Conservation (phyloP, 306 rosid genomes). For the Lathyrus tuberosus region DNA sequence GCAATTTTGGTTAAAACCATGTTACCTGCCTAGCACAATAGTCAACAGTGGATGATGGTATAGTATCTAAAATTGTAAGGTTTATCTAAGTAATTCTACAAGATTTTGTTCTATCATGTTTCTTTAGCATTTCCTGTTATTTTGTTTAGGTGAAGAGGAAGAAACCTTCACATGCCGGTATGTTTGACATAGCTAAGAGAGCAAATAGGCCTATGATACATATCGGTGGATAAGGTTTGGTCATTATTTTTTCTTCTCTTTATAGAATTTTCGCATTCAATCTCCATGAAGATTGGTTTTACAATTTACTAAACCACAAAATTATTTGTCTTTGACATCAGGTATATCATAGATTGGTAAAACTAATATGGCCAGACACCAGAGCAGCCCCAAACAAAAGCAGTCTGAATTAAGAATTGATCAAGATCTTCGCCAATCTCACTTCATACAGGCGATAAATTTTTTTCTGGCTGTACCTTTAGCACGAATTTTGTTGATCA, state of each 20-base stretch:
- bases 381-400: neutral
- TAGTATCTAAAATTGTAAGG: neutral
- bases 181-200: conserved; percentile 90
- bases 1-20: neutral
- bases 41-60: conserved; percentile 11
- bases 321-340: conserved; percentile 28
- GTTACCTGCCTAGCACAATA: neutral
- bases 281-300: conserved; percentile 14
- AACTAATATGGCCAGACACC: neutral
- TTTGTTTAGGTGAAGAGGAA: conserved; percentile 85
- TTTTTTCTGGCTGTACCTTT: neutral
- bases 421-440: conserved; percentile 7
- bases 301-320: neutral
- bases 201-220: conserved; percentile 97
- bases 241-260: neutral
- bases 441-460: neutral
- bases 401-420: conserved; percentile 6
- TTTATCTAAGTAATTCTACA: neutral
- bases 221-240: conserved; percentile 82
- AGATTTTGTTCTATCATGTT: neutral
- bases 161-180: conserved; percentile 95
- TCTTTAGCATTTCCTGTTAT: no score
- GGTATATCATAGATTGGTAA: conserved; percentile 1
- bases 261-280: conserved; percentile 1
- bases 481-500: neutral